Conservation (phyloP, 495 filamentous ascomycete genomes). For the Lineolata rhizophorae region DNA sequence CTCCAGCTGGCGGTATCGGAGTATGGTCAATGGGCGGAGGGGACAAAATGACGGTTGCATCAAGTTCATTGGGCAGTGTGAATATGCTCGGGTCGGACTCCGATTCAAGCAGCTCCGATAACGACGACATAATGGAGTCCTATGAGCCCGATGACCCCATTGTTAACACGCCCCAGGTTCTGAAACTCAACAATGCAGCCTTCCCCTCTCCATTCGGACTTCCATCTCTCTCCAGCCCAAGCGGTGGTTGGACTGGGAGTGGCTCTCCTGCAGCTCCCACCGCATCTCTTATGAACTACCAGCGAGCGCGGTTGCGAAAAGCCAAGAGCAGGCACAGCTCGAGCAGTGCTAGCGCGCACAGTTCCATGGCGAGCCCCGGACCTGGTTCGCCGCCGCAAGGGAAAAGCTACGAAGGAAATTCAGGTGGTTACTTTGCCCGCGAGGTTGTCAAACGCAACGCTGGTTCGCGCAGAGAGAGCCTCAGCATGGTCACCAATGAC, state of each 20-base stretch:
- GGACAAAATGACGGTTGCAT: conserved; percentile 48
- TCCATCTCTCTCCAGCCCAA: conserved; percentile 1
- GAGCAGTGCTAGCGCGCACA: conserved; percentile 48
- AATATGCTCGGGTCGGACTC: conserved; percentile 62
- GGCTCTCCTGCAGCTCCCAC: conserved; percentile 38
- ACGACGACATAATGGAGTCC: conserved; percentile 57
- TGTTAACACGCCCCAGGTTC: conserved; percentile 42
- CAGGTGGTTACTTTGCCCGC: conserved; percentile 13
- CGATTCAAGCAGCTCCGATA: conserved; percentile 49
- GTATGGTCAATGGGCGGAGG: conserved; percentile 24
- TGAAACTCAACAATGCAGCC: conserved; percentile 26
- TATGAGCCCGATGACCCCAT: conserved; percentile 62
- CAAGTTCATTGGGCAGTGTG: conserved; percentile 70
- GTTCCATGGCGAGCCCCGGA: conserved; percentile 42
- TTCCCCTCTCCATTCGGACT: conserved; percentile 20
- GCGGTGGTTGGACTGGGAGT: conserved; percentile 22
- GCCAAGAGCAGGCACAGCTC: conserved; percentile 40
- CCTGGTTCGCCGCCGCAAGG: conserved; percentile 41
- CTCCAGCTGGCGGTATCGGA: conserved; percentile 20
- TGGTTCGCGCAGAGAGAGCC: conserved; percentile 51
- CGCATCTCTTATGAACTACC: conserved; percentile 26
- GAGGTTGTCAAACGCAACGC: conserved; percentile 22
- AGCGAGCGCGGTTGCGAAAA: conserved; percentile 34
- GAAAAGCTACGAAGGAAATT: conserved; percentile 15
- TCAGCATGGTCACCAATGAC: conserved; percentile 71